Base-by-base conservation (phyloP, 352 stramenopile species). In the Phytophthora constricta region DNA sequence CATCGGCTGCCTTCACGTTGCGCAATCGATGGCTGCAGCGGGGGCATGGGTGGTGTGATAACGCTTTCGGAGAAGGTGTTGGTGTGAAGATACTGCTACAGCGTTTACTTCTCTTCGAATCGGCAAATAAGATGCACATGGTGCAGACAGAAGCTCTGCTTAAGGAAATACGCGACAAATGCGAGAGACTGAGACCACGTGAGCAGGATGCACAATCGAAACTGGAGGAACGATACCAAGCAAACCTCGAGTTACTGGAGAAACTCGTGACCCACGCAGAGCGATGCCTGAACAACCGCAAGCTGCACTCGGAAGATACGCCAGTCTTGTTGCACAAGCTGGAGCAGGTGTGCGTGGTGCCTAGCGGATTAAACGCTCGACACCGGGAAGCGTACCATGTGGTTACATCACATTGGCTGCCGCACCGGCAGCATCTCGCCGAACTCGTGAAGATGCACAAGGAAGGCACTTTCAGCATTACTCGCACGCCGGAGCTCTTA, bases 81-180 rank as follows among this genome's bases (percentile, higher is more conserved):
- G 84, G 84, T 19, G 80, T 92, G 0, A 87, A 89, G 25, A 64
- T 88, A 5, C 55, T 92, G 3, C 54, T 92, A 25, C 58, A 88
- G 37, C 73, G 72, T 23, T 61, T 92, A 10, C 54, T 91, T 17
- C 48, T 90, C 4, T 87, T 90, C 41, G 81, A 87, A 25, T 70
- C 77, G 16, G 84, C 78, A 5, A 90, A 92, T 66, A 90, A 89
- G 25, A 91, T 92, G 82, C 76, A 92, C 68, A 92, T 92, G 84
- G 58, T 87, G 10, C 65, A 82, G n/a, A 90, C 82, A 0, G 72
- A 89, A 37, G 70, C 73, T 16, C 45, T 92, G 31, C 70, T 92
- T 5, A 68, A 68, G 10, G 84, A 92, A 19, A 62, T 92, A 33
- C 79, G 84, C 41, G 72, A 86, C 53, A 92, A 92, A 58, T 91